phyloP scores from a whole-genome alignment of 1,284 basidiomycete genomes.

The Earliella scabrosa region DNA sequence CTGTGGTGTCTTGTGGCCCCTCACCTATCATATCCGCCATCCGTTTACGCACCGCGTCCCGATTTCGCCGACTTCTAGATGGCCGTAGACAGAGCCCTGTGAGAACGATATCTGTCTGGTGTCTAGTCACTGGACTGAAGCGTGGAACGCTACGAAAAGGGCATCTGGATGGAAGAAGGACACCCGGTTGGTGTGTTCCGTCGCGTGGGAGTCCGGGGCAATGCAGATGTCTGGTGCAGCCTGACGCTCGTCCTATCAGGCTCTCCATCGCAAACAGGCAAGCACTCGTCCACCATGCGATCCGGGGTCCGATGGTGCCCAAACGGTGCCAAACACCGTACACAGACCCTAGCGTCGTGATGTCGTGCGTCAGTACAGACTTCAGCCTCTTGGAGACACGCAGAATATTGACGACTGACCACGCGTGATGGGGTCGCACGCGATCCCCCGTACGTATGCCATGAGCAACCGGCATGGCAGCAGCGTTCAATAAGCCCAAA shows the following conservation, averaged over 20 bases:
- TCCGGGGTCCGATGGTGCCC: no score
- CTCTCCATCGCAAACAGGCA: background rate
- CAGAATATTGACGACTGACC: background rate
- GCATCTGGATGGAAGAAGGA: conserved; percentile 5
- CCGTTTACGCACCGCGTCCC: conserved; percentile 10
- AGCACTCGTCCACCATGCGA: background rate
- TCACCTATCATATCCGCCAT: conserved; percentile 12
- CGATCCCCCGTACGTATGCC: background rate
- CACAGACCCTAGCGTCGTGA: no score
- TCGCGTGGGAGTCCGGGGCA: conserved; percentile 6
- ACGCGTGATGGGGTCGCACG: background rate
- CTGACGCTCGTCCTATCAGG: background rate
- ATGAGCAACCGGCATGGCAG: background rate
- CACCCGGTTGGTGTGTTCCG: conserved; percentile 1
- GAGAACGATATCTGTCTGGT: background rate
- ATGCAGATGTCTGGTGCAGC: background rate
- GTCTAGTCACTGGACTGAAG: background rate
- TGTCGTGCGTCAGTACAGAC: no score
- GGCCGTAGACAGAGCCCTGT: background rate
- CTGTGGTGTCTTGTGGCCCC: conserved; percentile 7
- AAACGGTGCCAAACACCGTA: no score
- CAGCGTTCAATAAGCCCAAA: background rate
- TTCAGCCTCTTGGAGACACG: no score
- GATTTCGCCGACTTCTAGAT: background rate
- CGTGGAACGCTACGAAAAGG: background rate